A percentile compares a stretch with the other conserved stretches of the same genome.
These are phyloP conservation scores for Pontederia crassipes DNA, from an alignment of 176 grass and related monocot genomes.

Conservation along the genomic window DNA sequence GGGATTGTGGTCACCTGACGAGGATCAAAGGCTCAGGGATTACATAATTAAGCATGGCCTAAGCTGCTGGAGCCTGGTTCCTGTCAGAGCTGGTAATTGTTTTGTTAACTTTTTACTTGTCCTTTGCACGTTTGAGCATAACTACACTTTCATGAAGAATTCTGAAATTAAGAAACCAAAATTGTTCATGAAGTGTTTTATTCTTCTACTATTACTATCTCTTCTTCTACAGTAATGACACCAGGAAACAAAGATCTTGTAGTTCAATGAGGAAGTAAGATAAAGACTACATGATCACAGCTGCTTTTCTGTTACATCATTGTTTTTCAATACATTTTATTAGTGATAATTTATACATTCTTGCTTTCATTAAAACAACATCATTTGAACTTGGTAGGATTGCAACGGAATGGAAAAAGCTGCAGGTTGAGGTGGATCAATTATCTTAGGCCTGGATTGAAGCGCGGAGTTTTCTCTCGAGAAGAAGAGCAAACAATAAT, in stretches of 20 bases:
- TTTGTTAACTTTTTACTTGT: neutral
- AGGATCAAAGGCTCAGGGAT: conserved; percentile 20
- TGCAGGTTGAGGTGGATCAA: conserved; percentile 38
- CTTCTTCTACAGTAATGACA: too few species aligned
- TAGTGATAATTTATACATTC: too few species aligned
- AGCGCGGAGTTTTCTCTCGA: conserved; percentile 18
- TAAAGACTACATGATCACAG: too few species aligned
- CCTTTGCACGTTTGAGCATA: neutral
- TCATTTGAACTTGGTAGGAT: conserved; percentile 9
- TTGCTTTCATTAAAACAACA: neutral
- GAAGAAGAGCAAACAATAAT: conserved; percentile 18
- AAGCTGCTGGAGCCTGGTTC: conserved; percentile 29
- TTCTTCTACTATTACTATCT: too few species aligned
- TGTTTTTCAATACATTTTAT: too few species aligned
- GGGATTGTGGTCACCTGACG: conserved; percentile 29
- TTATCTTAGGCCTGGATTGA: conserved; percentile 28
- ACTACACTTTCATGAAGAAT: too few species aligned
- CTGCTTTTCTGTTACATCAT: too few species aligned
- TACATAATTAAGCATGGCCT: conserved; percentile 26
- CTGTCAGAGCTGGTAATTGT: conserved; percentile 20
- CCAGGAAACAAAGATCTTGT: too few species aligned
- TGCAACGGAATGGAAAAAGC: conserved; percentile 32
- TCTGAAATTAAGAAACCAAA: too few species aligned
- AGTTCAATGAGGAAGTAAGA: too few species aligned
- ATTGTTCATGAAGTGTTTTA: too few species aligned